Base-by-base conservation (phyloP, 352 stramenopile species). In the Pythium coloratum region DNA sequence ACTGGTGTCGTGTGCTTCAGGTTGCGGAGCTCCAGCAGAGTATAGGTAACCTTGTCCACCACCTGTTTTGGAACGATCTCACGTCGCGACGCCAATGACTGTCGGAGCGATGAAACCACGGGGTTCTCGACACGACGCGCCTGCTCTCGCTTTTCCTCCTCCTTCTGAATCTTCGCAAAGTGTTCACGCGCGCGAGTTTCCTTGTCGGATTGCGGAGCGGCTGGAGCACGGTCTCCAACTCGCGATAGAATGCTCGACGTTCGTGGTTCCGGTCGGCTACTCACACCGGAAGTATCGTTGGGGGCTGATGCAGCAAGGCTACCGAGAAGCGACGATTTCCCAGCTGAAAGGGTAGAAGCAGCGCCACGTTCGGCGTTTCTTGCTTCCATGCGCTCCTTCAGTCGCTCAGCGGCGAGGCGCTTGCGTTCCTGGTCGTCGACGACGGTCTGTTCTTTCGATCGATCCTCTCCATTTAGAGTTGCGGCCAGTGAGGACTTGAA, bases 81-180 rank as follows among this genome's bases (percentile, higher is more conserved):
- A 65, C 67, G 32, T 10, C 33, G 34, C 8, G 71, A 20, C 16
- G 66, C 61, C 51, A 83, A 67, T 7, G 78, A 84, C n/a, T 70
- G 68, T 28, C 54, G 57, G 24, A 88, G 69, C 13, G 84, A 90
- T 3, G 84, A 92, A 46, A 84, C 78, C 14, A 90, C 87, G 13
- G 70, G 63, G 3, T 44, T 46, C 49, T 66, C 66, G 59, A 71
- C 67, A 50, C 80, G 80, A 36, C 73, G 69, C 36, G 68, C 67
- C 9, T 62, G 56, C 54, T 89, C 81, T 30, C 71, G 74, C 13
- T 80, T 72, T 10, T 67, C 57, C 5, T 88, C 77, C 44, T 92
- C 84, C 24, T 79, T 78, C 34, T 92, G 70, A 6, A 90, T 62
- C 16, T 81, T 86, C 2, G 67, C 74, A 58, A 82, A 94, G 66